Evolutionary conservation across 1,284 basidiomycete genomes (phyloP), one percentile per base, ranked within the genome.

Genomic region (Ustilago trichophora): DNA sequence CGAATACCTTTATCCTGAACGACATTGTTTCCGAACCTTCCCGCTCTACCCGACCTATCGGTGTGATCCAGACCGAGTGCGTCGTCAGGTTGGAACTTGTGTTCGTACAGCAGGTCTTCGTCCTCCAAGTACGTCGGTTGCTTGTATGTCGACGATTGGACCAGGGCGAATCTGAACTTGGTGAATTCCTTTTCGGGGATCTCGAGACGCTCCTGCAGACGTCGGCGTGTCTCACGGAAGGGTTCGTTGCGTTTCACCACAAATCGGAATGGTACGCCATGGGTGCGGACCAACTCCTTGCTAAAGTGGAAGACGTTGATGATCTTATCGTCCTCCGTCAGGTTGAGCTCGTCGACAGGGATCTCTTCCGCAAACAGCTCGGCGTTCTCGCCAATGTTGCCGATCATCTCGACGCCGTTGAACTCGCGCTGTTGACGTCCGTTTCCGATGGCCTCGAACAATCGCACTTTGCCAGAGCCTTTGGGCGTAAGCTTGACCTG

Each of bases 291-390:
- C 25, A 94, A 87, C 73, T 99, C 96, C 82, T 93, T 95, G 47
- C 90, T 90, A 85, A 97, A 99, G 84, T 99, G 96, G 88, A 97
- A 99, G 45, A 96, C 91, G 72, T 90, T 92, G 82, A 99, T 96
- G 60, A 97, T 87, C 84, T 95, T 96, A 25, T 89, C 86, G 64
- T 97, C 93, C 67, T 90, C 89, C n/a, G 91, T 90, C 11, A 65
- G 37, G 67, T 91, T 89, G 11, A 91, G 82, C 83, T 98, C 95
- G 80, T 98, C 95, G 65, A 86, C 83, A 36, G 92, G 90, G 52
- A 98, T 87, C 87, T 98, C 95, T 89, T 99, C 96, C 12, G 94
- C 96, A 81, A 90, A 98, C 7, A 99, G 85, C 75, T 98, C 96
- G 19, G 92, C 91, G 38, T 90, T 89, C 70, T 98, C 96, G 29